These are phyloP conservation scores for Sergeia podlipaevii DNA, from an alignment of 208 protist species.

Conservation along the genomic window DNA sequence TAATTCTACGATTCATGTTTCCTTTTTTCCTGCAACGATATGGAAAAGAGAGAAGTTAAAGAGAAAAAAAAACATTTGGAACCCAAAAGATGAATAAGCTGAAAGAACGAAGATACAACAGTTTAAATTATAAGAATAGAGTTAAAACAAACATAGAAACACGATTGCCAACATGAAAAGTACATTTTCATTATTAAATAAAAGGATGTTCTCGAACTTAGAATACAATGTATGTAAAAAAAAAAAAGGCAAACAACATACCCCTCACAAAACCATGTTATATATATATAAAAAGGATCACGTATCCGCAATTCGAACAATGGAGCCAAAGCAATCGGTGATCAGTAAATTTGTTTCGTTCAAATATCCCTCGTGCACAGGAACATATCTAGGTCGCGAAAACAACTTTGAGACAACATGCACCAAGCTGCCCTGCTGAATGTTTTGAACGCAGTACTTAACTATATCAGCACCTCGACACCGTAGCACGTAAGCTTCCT, in stretches of 20 bases:
- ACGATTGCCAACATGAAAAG: too few relatives aligned
- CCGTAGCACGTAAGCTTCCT: constrained; percentile 43
- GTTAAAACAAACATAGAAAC: too few relatives aligned
- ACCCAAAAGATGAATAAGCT: background rate
- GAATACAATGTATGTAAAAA: constrained; percentile 5
- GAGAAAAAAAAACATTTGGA: too few relatives aligned
- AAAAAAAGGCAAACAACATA: constrained; percentile 5
- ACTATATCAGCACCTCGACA: constrained; percentile 55
- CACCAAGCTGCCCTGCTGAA: constrained; percentile 64
- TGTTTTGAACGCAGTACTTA: constrained; percentile 40
- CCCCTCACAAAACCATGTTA: background rate
- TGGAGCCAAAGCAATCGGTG: constrained; percentile 67
- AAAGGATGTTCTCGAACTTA: background rate
- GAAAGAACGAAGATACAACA: background rate
- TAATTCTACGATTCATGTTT: too few relatives aligned
- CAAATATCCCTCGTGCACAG: constrained; percentile 73
- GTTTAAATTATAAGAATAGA: too few relatives aligned
- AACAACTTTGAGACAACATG: constrained; percentile 81
- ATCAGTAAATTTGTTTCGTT: constrained; percentile 75
- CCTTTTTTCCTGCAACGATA: too few relatives aligned
- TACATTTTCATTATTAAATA: too few relatives aligned
- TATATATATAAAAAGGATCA: constrained; percentile 6
- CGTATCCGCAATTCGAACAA: constrained; percentile 20
- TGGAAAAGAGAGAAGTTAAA: too few relatives aligned
- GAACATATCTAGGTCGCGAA: constrained; percentile 64